Evolutionary conservation across 257 asterid genomes (phyloP).

Genomic region (Linaria vulgaris): DNA sequence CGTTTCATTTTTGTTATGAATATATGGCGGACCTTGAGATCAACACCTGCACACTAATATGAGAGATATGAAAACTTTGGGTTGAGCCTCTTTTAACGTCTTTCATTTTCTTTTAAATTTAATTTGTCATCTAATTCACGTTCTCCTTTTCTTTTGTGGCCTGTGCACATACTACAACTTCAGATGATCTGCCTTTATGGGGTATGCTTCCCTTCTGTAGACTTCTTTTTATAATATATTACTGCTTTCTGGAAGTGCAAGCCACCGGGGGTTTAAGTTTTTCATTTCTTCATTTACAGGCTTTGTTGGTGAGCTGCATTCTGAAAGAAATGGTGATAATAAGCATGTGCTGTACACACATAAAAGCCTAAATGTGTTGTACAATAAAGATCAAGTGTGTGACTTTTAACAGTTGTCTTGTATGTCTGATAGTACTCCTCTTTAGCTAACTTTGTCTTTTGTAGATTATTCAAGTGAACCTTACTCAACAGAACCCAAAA

Average conservation of each 20-base stretch:
- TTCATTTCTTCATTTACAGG: constrained; percentile 26
- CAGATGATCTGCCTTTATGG: constrained; percentile 72
- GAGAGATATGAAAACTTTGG: background rate
- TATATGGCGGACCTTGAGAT: constrained; percentile 5
- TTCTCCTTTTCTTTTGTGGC: constrained; percentile 24
- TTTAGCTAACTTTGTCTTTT: constrained; percentile 11
- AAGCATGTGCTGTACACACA: constrained; percentile 56
- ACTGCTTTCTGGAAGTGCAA: background rate
- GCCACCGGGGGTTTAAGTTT: background rate
- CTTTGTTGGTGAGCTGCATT: constrained; percentile 52
- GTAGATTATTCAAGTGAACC: constrained; percentile 67
- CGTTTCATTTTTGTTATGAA: background rate
- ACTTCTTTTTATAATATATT: background rate
- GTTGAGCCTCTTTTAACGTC: background rate
- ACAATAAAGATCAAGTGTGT: constrained; percentile 57
- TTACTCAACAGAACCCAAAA: constrained; percentile 48
- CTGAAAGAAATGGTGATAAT: constrained; percentile 50
- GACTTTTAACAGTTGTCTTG: constrained; percentile 9
- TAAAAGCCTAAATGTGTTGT: constrained; percentile 44
- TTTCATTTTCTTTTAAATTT: background rate
- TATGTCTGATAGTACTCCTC: constrained; percentile 1
- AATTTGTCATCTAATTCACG: constrained; percentile 16
- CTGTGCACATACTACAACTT: constrained; percentile 28
- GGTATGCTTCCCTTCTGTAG: constrained; percentile 44
- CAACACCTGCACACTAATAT: background rate